Conservation (phyloP, 179 eudicot species). For the Vitellaria paradoxa region DNA sequence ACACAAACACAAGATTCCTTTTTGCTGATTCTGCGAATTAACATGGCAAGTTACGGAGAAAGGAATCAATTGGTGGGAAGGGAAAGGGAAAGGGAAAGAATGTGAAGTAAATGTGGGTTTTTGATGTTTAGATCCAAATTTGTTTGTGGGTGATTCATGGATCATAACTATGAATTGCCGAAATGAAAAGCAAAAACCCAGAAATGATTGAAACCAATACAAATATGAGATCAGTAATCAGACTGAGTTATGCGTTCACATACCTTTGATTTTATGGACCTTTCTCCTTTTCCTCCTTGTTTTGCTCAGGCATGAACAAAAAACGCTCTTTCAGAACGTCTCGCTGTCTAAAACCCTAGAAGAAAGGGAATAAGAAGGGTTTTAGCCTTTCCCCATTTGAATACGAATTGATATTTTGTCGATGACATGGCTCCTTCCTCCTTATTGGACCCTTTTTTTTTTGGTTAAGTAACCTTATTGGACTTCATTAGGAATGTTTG, state of each 20-base stretch:
- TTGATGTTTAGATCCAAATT: background rate
- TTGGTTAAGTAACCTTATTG: no score
- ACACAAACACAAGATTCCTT: constrained; percentile 8
- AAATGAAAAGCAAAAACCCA: background rate
- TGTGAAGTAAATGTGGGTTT: background rate
- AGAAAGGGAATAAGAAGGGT: background rate
- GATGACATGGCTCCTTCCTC: no score
- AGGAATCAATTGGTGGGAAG: background rate
- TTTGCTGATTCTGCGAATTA: constrained; percentile 12
- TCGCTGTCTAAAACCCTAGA: background rate
- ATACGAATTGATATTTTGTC: no score
- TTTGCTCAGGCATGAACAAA: background rate
- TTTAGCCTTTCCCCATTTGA: no score
- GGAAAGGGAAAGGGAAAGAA: background rate
- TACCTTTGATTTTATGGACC: background rate
- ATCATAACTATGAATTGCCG: background rate
- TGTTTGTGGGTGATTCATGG: background rate
- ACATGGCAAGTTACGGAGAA: constrained; percentile 1
- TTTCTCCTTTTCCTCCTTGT: background rate
- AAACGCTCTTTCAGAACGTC: background rate
- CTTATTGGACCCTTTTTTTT: no score
- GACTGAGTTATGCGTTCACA: background rate
- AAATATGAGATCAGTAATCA: background rate
- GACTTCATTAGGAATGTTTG: no score
- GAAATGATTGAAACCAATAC: background rate